phyloP scores from a whole-genome alignment of 495 filamentous ascomycete genomes.

The Elaphomyces granulatus region DNA sequence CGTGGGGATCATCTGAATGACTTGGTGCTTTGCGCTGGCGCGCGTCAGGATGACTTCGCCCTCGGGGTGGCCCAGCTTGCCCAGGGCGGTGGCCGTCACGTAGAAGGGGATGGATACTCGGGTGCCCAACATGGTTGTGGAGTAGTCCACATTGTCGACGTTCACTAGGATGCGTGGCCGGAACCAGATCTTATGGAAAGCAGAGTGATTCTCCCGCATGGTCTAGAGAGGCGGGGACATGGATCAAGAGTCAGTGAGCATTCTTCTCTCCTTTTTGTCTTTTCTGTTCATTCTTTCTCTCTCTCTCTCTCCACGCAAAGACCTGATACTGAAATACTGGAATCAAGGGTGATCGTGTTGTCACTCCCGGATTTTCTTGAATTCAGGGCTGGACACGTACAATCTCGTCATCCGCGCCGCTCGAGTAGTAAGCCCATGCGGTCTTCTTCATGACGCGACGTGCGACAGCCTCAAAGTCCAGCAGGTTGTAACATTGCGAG shows the following conservation, averaged over 20 bases:
- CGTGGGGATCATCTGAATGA: slow-evolving; percentile 95
- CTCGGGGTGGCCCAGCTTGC: slow-evolving; percentile 79
- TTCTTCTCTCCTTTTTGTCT: too few relatives aligned
- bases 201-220: slow-evolving; percentile 88
- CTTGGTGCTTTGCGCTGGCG: slow-evolving; percentile 70
- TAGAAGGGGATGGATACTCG: slow-evolving; percentile 77
- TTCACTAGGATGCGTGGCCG: slow-evolving; percentile 72
- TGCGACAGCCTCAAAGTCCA: slow-evolving; percentile 91
- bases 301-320: too few relatives aligned
- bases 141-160: slow-evolving; percentile 72
- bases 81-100: slow-evolving; percentile 81
- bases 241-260: too few relatives aligned
- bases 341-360: too few relatives aligned
- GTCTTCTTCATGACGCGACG: slow-evolving; percentile 81
- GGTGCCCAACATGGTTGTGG: slow-evolving; percentile 81
- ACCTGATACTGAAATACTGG: too few relatives aligned
- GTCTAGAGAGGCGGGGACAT: slow-evolving; percentile 41
- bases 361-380: too few relatives aligned
- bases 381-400: too few relatives aligned
- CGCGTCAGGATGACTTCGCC: slow-evolving; percentile 83
- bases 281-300: too few relatives aligned
- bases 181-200: slow-evolving; percentile 98
- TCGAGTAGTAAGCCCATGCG: slow-evolving; percentile 94
- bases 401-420: slow-evolving; percentile 93
- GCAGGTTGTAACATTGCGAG: slow-evolving; percentile 83